Base-by-base conservation (phyloP, 2,329 filamentous ascomycete species). In the Fusarium coicis region DNA sequence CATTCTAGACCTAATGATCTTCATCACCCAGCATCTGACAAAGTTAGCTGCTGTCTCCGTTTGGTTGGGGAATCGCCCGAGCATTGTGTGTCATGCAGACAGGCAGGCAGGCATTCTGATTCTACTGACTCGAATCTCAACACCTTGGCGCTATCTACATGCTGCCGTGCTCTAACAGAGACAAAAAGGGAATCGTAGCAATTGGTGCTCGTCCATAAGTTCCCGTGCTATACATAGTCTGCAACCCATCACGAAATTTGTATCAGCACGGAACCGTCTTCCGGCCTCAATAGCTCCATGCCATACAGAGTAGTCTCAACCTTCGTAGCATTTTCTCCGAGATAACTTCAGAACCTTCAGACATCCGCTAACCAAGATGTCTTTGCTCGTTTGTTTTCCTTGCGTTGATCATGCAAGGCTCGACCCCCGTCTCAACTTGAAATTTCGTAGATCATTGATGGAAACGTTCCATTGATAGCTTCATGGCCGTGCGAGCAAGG, bases 361-460 rank as follows among this genome's bases (percentile, higher is more conserved):
- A 26, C 53, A 68, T 66, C 71, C 70, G 4, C 36, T 19, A 44
- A 66, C 54, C 43, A 61, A 26, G 43, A 57, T 49, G 56, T 58
- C 58, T 66, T 62, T 70, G 74, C 47, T 72, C 67, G 34, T 39
- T 32, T 65, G 64, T 63, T 65, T 71, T 68, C 75, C 75, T 73
- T 77, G 74, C 60, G 75, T 60, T 71, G 75, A 77, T 77, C 75
- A 77, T 77, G 74, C 74, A 70, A 69, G 44, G 68, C 71, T 67
- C 50, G 55, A 64, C 59, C 64, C 61, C 66, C 53, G 69, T 69
- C 74, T 77, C 70, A 74, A 77, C 72, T 67, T 68, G 44, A 61
- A 68, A 56, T 52, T 57, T 46, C 68, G 75, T 50, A 68, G 75
- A 77, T 76, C 75, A 70, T 53, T 60, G 56, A 65, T 71, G 34